Conservation (phyloP, 1,284 basidiomycete species). For the Coniophora puteana region DNA sequence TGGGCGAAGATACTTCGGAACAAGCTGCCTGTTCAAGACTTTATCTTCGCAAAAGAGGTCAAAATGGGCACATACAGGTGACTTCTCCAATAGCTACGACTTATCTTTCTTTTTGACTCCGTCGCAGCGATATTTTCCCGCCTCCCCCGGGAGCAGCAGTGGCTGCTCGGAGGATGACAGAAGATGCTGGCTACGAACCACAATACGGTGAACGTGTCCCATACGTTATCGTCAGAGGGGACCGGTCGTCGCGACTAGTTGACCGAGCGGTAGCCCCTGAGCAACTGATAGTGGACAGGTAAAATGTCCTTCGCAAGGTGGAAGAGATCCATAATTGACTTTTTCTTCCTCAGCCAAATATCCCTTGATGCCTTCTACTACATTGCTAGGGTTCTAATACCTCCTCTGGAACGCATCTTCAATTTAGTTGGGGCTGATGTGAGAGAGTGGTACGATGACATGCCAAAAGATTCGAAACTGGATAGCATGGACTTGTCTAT, state of each 20-base stretch:
- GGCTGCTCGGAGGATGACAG: slow-evolving; percentile 70
- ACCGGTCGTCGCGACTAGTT: slow-evolving; percentile 67
- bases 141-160: slow-evolving; percentile 92
- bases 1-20: slow-evolving; percentile 87
- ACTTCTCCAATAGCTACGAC: slow-evolving; percentile 11
- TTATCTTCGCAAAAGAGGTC: slow-evolving; percentile 94
- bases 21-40: slow-evolving; percentile 82
- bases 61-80: slow-evolving; percentile 89
- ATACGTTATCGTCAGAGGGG: slow-evolving; percentile 79
- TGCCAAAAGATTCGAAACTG: too few relatives aligned
- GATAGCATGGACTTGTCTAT: too few relatives aligned
- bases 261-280: slow-evolving; percentile 82
- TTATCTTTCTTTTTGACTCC: slow-evolving; percentile 13
- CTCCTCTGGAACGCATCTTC: slow-evolving; percentile 88
- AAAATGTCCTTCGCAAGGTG: too few relatives aligned
- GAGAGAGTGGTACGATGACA: slow-evolving; percentile 83
- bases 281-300: slow-evolving; percentile 75
- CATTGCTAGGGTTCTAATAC: slow-evolving; percentile 84
- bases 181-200: slow-evolving; percentile 80
- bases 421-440: slow-evolving; percentile 91
- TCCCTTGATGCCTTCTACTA: slow-evolving; percentile 88
- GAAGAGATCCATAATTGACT: too few relatives aligned
- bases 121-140: slow-evolving; percentile 66
- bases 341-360: slow-evolving; percentile 40
- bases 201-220: slow-evolving; percentile 94